A percentile compares a stretch with the other conserved stretches of the same genome.
Conservation (phyloP, 805 yeast genomes). For the Starmerella apicola region DNA sequence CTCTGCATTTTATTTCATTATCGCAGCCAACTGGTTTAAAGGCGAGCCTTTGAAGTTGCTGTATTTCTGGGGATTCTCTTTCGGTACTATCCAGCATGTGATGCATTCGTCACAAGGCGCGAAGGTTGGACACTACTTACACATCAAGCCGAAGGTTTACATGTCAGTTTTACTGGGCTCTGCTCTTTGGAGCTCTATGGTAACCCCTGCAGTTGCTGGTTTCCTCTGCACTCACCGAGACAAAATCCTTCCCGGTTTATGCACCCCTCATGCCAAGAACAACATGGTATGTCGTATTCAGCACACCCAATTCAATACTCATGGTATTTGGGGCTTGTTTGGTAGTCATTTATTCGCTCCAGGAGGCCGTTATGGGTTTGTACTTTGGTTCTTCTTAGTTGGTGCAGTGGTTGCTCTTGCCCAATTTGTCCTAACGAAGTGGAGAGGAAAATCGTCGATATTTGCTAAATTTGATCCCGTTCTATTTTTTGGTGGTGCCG, state of each 20-base stretch:
- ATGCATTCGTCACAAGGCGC: not conserved
- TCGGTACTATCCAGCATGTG: not conserved
- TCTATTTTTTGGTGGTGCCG: constrained; percentile 46
- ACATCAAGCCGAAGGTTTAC: not conserved
- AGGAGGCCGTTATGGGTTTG: constrained; percentile 3
- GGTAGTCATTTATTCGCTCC: constrained; percentile 31
- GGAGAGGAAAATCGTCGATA: constrained; percentile 28
- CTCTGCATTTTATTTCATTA: not conserved
- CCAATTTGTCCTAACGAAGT: constrained; percentile 28
- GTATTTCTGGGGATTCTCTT: constrained; percentile 17
- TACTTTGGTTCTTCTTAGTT: not conserved
- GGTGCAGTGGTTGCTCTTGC: not conserved
- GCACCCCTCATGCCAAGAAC: not conserved
- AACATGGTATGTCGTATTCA: not conserved
- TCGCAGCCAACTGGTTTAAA: constrained; percentile 17
- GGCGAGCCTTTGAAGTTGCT: constrained; percentile 21
- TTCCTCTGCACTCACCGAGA: constrained; percentile 11
- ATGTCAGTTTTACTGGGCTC: not conserved
- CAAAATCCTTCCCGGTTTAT: not conserved
- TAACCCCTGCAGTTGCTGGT: not conserved
- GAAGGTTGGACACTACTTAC: constrained; percentile 12
- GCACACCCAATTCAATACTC: constrained; percentile 34
- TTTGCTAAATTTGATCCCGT: constrained; percentile 46
- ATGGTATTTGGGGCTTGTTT: constrained; percentile 50
- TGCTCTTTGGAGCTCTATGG: not conserved